These are phyloP conservation scores for Neonectria sp. DNA, from an alignment of 2,329 filamentous ascomycete genomes.

Conservation along the genomic window DNA sequence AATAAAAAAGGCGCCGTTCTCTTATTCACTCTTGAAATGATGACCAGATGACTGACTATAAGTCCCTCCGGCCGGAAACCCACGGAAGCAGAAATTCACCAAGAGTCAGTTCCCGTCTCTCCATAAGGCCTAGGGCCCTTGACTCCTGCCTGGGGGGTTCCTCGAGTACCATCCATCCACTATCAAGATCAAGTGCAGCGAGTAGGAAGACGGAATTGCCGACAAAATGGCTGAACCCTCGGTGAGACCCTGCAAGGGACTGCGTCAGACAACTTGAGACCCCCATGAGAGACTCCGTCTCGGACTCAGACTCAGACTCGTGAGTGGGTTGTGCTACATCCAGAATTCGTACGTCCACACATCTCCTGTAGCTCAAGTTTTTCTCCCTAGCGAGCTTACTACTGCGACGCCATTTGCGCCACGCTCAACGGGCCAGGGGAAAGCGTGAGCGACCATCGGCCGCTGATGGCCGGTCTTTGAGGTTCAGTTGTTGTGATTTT, in stretches of 20 bases:
- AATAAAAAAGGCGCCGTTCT: background rate
- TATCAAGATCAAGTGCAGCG: background rate
- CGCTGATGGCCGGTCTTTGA: background rate
- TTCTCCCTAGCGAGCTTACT: slow-evolving; percentile 6
- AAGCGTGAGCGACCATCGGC: background rate
- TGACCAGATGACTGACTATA: background rate
- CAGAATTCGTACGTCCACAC: background rate
- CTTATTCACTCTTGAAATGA: background rate
- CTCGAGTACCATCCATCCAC: background rate
- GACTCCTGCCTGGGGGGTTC: background rate
- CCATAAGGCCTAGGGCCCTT: slow-evolving; percentile 5
- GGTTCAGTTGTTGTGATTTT: background rate
- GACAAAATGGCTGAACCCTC: background rate
- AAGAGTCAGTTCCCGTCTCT: slow-evolving; percentile 1
- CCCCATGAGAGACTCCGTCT: no score
- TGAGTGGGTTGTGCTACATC: background rate
- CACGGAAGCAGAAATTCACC: slow-evolving; percentile 2
- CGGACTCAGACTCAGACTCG: background rate
- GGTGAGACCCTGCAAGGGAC: background rate
- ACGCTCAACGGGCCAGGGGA: background rate
- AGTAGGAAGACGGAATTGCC: background rate
- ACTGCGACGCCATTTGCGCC: slow-evolving; percentile 15
- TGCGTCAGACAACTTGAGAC: background rate
- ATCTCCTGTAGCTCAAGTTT: background rate
- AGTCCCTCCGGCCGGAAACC: background rate